Conservation (phyloP, 164 flowering plant species). For the Magnolia changhungtana region DNA sequence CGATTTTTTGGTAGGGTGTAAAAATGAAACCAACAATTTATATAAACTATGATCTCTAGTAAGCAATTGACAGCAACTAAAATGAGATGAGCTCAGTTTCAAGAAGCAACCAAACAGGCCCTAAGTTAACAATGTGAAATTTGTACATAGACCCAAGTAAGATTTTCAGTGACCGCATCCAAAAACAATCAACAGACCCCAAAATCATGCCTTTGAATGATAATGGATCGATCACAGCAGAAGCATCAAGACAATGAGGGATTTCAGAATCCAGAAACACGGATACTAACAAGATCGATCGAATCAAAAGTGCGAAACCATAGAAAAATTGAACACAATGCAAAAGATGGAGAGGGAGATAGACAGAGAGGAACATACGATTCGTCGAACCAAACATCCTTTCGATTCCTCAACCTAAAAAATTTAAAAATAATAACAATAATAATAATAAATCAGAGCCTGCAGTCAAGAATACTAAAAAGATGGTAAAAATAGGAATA, state of each 20-base stretch:
- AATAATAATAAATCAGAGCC: conserved; percentile 1
- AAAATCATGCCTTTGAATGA: background rate
- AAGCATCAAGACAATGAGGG: background rate
- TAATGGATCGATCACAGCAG: background rate
- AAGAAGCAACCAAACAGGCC: background rate
- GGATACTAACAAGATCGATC: background rate
- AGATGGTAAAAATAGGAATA: too few species aligned
- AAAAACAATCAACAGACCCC: background rate
- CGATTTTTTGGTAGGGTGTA: too few species aligned
- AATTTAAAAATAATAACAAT: background rate
- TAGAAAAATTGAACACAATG: background rate
- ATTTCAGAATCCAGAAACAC: background rate
- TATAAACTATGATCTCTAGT: too few species aligned
- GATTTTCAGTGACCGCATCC: background rate
- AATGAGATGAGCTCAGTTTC: too few species aligned
- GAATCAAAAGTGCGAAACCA: background rate
- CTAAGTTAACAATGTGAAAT: background rate
- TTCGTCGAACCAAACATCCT: conserved; percentile 47
- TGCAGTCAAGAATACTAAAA: background rate
- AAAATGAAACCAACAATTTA: too few species aligned
- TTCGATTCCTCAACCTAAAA: conserved; percentile 7
- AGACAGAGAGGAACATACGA: conserved; percentile 31
- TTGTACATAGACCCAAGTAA: background rate
- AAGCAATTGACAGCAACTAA: too few species aligned
- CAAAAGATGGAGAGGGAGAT: background rate